Evolutionary conservation across 306 rosid genomes (phyloP).

Genomic region (Fragaria vesca): DNA sequence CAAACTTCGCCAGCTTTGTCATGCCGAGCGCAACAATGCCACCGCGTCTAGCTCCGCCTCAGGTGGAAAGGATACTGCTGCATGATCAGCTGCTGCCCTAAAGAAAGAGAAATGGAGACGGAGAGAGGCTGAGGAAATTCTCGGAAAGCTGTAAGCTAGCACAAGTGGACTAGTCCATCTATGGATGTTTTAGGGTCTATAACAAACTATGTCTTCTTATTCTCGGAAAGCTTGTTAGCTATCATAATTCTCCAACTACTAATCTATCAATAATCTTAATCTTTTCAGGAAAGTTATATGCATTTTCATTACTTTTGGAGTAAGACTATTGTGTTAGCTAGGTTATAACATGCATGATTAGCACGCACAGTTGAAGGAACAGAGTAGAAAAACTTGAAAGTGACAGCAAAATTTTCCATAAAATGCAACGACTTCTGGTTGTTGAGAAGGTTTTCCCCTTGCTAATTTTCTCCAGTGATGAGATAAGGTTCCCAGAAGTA

Average conservation of each 20-base stretch:
- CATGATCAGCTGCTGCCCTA: conserved; percentile 33
- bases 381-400: too few relatives aligned
- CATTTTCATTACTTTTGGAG: background rate
- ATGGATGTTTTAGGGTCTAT: background rate
- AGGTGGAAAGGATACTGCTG: conserved; percentile 17
- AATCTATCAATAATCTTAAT: background rate
- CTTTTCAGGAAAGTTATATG: background rate
- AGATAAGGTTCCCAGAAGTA: too few relatives aligned
- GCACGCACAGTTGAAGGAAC: too few relatives aligned
- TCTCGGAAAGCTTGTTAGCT: background rate
- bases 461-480: too few relatives aligned
- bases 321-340: background rate
- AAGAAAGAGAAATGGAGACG: background rate
- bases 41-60: conserved; percentile 58
- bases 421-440: too few relatives aligned
- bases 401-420: too few relatives aligned
- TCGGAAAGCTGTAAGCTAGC: background rate
- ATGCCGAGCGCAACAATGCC: conserved; percentile 62
- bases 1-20: conserved; percentile 92
- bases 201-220: background rate
- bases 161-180: background rate
- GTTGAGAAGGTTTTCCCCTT: too few relatives aligned
- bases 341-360: too few relatives aligned
- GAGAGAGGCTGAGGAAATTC: too few relatives aligned
- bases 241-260: too few relatives aligned